A percentile compares a stretch with the other conserved stretches of the same genome.
These are phyloP conservation scores for Notholithocarpus densiflorus DNA, from an alignment of 306 rosid species.

Conservation along the genomic window DNA sequence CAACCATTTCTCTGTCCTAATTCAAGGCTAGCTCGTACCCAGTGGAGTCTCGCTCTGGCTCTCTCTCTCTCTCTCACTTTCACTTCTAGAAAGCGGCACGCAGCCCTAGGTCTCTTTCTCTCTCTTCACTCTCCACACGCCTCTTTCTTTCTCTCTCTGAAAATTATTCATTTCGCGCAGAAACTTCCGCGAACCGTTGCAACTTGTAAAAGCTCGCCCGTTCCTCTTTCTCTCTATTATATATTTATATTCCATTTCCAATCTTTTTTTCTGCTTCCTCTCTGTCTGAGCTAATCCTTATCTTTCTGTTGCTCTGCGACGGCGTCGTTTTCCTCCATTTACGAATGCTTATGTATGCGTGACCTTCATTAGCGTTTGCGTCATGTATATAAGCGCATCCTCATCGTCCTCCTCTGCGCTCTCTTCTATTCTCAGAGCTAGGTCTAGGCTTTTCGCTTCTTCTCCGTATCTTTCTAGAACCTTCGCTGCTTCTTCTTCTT, in stretches of 20 bases:
- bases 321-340: background rate
- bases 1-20: background rate
- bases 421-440: slow-evolving; percentile 50
- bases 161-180: background rate
- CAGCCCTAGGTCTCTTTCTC: slow-evolving; percentile 33
- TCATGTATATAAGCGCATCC: slow-evolving; percentile 45
- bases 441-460: slow-evolving; percentile 29
- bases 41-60: background rate
- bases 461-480: slow-evolving; percentile 28
- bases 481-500: slow-evolving; percentile 9
- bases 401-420: slow-evolving; percentile 43
- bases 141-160: background rate
- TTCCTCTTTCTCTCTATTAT: background rate
- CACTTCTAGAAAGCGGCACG: slow-evolving; percentile 33
- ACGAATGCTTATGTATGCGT: slow-evolving; percentile 26
- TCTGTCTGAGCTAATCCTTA: slow-evolving; percentile 11
- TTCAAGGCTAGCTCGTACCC: background rate
- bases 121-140: background rate
- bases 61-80: background rate
- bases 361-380: slow-evolving; percentile 6
- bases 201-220: background rate
- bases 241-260: too few relatives aligned
- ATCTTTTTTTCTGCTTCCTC: too few relatives aligned
- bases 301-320: background rate
- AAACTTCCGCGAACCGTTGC: background rate